Percentiles rank a stretch among this genome's conserved stretches.
Evolutionary conservation across 148 eudicot species (phyloP).

Genomic region (Rhododendron ferrugineum): DNA sequence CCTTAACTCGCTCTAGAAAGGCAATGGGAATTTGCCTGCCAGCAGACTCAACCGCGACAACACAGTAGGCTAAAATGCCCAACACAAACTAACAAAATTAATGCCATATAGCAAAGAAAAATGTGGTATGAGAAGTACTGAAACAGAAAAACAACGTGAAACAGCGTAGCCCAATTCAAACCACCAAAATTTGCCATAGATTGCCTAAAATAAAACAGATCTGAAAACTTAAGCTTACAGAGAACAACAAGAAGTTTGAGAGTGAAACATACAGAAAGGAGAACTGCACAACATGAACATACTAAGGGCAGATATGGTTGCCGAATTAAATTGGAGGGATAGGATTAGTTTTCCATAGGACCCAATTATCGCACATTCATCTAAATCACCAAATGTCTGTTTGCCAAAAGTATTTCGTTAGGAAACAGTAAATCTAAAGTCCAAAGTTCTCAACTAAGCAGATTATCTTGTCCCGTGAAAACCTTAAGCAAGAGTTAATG

Average conservation of each 20-base stretch:
- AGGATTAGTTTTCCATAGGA: neutral
- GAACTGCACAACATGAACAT: neutral
- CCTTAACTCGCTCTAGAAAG: conserved; percentile 26
- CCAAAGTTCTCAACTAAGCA: neutral
- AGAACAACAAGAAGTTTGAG: neutral
- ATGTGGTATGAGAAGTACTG: neutral
- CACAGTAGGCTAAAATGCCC: conserved; percentile 21
- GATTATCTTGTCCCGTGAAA: neutral
- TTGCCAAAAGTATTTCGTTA: neutral
- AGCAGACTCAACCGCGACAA: conserved; percentile 26
- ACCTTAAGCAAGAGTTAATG: neutral
- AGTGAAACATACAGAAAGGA: neutral
- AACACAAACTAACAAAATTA: conserved; percentile 2
- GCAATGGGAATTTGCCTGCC: conserved; percentile 26
- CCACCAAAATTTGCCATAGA: neutral
- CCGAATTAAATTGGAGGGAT: neutral
- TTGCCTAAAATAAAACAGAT: conserved; percentile 3
- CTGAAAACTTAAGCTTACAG: neutral
- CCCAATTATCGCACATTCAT: neutral
- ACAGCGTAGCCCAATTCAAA: neutral
- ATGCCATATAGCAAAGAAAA: neutral
- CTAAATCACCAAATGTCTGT: neutral
- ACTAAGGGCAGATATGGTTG: neutral
- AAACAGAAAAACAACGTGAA: neutral
- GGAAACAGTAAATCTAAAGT: neutral